Base-by-base conservation (phyloP, 768 basidiomycete species). In the Phylloporus sp. region DNA sequence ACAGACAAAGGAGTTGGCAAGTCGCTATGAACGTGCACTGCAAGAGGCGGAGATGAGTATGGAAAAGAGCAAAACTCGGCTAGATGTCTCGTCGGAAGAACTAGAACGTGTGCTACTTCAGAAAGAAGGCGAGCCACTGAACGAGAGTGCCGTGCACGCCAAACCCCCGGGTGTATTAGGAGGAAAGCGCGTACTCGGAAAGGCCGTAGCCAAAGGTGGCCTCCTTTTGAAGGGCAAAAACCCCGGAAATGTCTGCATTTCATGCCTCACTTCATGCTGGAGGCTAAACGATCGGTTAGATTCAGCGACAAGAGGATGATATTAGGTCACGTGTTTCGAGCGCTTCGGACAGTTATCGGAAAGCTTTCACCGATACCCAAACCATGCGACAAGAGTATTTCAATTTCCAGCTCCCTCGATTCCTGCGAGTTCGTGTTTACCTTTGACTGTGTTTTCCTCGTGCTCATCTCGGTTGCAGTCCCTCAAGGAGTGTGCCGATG, bases 371-470 rank as follows among this genome's bases (percentile, higher is more conserved):
- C 13, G 92, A 97, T 53, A 90, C 88, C 11, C 93, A 97, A 64
- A 72, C 82, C 5, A 82, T 90, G 71, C 78, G 94, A 51, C 94
- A 97, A 65, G 96, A 99, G 62, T 98, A 97, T 65, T 99, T 96
- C 69, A 95, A 97, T 65, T 88, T 95, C 60, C 95, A 97, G 59
- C 71, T 97, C 32, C 96, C 96, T 44, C 85, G 92, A 55, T 89
- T 97, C 47, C 68, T 99, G 31, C 79, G 96, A 42, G 93, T 94
- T 63, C 61, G 88, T 76, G 26, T 36, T n/a, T 33, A 27, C 44
- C 24, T 31, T 35, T 36, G 10, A 31, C 11, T 26, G 7, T 37
- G 18, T 23, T 27, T 23, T 47, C 26, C 14, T 48, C 20, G 7
- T 41, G 27, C 52, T 56, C 17, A 64, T 45, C 31, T 37, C 31